phyloP scores from a whole-genome alignment of 176 grass and related monocot species.

The Zea luxurians region DNA sequence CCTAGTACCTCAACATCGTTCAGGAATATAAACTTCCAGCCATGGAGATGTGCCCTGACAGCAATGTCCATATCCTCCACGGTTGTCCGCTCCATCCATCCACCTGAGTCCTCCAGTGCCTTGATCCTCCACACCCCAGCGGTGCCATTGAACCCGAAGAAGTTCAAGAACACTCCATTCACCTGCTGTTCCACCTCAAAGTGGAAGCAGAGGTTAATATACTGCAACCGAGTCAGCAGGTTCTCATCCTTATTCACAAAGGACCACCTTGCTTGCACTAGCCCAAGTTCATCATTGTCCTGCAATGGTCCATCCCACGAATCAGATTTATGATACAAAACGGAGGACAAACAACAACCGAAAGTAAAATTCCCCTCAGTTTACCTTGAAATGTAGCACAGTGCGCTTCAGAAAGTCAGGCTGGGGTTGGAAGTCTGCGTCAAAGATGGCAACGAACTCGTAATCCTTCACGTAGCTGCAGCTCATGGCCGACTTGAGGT shows the following conservation, averaged over 20 bases:
- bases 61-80: conserved; percentile 99
- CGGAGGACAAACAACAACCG: not conserved
- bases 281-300: conserved; percentile 81
- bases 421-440: conserved; percentile 93
- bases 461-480: conserved; percentile 96
- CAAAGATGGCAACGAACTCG: conserved; percentile 95
- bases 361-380: not conserved
- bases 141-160: conserved; percentile 97
- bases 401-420: conserved; percentile 85
- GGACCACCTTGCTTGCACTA: conserved; percentile 97
- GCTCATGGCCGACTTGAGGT: conserved; percentile 93
- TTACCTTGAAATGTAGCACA: conserved; percentile 96
- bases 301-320: conserved; percentile 26
- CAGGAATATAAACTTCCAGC: conserved; percentile 94
- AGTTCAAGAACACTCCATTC: conserved; percentile 84
- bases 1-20: conserved; percentile 86
- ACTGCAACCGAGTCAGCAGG: conserved; percentile 80
- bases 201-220: conserved; percentile 98
- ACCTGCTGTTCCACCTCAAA: conserved; percentile 99
- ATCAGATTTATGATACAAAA: conserved; percentile 14
- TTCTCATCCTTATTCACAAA: conserved; percentile 98
- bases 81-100: conserved; percentile 95
- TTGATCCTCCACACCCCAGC: conserved; percentile 96
- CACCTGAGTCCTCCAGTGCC: conserved; percentile 83
- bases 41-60: conserved; percentile 81